A percentile compares a stretch with the other conserved stretches of the same genome.
Evolutionary conservation across 495 filamentous ascomycete species (phyloP).

Genomic region (Aspergillus ostianus): DNA sequence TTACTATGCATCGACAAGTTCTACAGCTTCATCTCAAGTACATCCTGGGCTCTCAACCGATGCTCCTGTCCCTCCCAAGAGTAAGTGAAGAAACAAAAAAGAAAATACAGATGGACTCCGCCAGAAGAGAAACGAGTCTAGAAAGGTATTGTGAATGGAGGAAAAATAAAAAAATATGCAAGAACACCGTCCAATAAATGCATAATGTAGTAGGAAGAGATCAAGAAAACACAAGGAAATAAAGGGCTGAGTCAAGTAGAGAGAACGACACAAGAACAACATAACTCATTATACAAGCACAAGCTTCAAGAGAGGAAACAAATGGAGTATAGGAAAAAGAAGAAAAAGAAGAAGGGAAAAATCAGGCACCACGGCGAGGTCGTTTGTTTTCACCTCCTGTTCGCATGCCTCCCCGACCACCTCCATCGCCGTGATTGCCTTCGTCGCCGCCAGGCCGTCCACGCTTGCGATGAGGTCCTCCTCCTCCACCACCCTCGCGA

Average conservation of each 20-base stretch:
- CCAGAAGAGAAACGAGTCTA: constrained; percentile 3
- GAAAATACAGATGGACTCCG: constrained; percentile 12
- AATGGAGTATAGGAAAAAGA: constrained; percentile 11
- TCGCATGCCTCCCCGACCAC: constrained; percentile 34
- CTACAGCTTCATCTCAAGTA: background rate
- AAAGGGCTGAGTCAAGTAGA: constrained; percentile 6
- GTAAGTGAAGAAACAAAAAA: constrained; percentile 10
- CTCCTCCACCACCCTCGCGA: constrained; percentile 30
- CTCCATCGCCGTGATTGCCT: constrained; percentile 30
- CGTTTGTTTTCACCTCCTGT: constrained; percentile 46
- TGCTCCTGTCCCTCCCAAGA: background rate
- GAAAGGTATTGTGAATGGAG: constrained; percentile 9
- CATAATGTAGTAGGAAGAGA: constrained; percentile 10
- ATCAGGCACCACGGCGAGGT: constrained; percentile 42
- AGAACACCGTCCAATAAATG: constrained; percentile 23
- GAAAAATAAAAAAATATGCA: background rate
- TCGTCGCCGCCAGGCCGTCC: constrained; percentile 37
- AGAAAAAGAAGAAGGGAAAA: constrained; percentile 6
- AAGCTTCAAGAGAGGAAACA: constrained; percentile 5
- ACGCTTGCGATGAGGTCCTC: constrained; percentile 40
- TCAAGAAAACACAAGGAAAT: constrained; percentile 6
- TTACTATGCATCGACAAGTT: background rate
- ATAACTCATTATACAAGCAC: constrained; percentile 4
- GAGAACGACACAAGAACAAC: constrained; percentile 6
- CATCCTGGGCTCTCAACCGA: background rate